Percentiles rank a stretch among this genome's conserved stretches.
Conservation (phyloP, 2,329 filamentous ascomycete species). For the Microdochium nivale region DNA sequence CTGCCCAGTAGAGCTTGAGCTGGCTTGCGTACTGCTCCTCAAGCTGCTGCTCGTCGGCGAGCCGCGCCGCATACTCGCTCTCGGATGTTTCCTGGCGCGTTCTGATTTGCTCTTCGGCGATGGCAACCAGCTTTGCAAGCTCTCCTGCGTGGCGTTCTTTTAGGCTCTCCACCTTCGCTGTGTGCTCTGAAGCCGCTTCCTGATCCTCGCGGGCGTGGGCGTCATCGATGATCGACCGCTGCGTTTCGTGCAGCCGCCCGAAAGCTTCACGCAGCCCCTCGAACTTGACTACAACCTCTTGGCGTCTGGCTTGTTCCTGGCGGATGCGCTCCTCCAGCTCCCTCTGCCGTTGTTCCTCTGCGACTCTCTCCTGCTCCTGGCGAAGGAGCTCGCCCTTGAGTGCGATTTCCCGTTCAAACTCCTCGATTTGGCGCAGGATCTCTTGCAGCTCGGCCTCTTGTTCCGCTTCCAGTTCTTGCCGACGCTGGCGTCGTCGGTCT, state of each 20-base stretch:
- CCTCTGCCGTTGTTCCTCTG: constrained; percentile 25
- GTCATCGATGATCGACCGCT: constrained; percentile 26
- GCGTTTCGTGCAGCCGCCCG: constrained; percentile 30
- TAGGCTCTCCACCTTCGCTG: constrained; percentile 18
- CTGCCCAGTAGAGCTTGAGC: constrained; percentile 29
- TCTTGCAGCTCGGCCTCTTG: constrained; percentile 26
- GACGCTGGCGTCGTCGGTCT: constrained; percentile 21
- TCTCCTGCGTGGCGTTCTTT: constrained; percentile 23
- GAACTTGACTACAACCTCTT: constrained; percentile 29
- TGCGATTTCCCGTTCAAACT: constrained; percentile 37
- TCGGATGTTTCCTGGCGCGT: constrained; percentile 24
- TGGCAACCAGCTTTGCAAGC: constrained; percentile 16
- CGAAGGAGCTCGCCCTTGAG: constrained; percentile 28
- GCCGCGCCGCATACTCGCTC: constrained; percentile 31
- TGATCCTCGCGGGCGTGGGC: constrained; percentile 27
- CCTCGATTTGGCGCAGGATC: constrained; percentile 36
- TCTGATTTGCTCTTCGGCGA: constrained; percentile 18
- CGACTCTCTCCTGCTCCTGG: constrained; percentile 25
- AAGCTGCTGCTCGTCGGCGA: constrained; percentile 29
- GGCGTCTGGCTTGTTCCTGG: constrained; percentile 30
- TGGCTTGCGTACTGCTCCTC: constrained; percentile 33
- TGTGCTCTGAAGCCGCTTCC: constrained; percentile 13
- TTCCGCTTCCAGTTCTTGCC: constrained; percentile 20
- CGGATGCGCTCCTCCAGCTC: constrained; percentile 28
- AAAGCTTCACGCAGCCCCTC: constrained; percentile 25